Evolutionary conservation across 2,329 filamentous ascomycete genomes (phyloP).

Genomic region (Tolypocladium tundrense): DNA sequence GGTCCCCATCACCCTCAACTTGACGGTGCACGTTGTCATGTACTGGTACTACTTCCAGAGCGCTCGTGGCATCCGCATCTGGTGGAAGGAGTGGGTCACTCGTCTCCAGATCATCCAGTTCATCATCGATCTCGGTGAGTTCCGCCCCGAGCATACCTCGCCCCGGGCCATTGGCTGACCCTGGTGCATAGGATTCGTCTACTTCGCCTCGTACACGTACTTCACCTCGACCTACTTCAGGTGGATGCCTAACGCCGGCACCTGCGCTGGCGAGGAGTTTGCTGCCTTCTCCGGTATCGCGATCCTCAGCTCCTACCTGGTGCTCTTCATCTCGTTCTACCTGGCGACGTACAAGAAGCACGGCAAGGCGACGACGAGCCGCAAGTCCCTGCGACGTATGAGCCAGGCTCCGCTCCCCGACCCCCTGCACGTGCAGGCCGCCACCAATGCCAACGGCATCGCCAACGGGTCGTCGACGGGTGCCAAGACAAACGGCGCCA

Average conservation of each 20-base stretch:
- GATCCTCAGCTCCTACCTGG: conserved; percentile 87
- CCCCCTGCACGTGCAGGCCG: conserved; percentile 61
- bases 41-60: conserved; percentile 99
- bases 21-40: conserved; percentile 95
- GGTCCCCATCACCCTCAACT: conserved; percentile 87
- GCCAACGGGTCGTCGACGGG: conserved; percentile 43
- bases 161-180: background rate
- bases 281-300: conserved; percentile 86
- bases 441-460: conserved; percentile 39
- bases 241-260: conserved; percentile 71
- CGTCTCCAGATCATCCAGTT: conserved; percentile 96
- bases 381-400: conserved; percentile 62
- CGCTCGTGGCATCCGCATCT: conserved; percentile 86
- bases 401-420: conserved; percentile 64
- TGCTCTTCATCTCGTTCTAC: conserved; percentile 99
- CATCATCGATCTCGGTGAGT: conserved; percentile 86
- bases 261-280: conserved; percentile 93
- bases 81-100: conserved; percentile 99
- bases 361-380: conserved; percentile 67
- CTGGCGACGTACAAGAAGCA: conserved; percentile 90
- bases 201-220: conserved; percentile 99
- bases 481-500: conserved; percentile 47
- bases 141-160: background rate
- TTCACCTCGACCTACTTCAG: conserved; percentile 86
- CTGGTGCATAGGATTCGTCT: conserved; percentile 66